Evolutionary conservation across 768 basidiomycete genomes (phyloP).

Genomic region (Lactarius indigo): DNA sequence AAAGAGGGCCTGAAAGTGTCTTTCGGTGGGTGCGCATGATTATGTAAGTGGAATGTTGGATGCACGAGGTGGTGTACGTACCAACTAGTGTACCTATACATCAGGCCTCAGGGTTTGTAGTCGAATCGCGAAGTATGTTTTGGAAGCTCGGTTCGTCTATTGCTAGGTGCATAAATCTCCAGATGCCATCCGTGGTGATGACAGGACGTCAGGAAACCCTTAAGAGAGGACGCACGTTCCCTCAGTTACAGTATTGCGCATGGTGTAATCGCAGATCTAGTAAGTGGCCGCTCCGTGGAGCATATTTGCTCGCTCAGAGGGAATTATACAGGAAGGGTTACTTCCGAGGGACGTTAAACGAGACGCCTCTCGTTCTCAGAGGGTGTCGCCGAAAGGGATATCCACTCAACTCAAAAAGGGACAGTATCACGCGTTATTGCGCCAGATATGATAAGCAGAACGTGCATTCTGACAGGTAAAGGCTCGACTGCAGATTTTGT

Average conservation of each 20-base stretch:
- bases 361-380: too few relatives aligned
- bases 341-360: neutral
- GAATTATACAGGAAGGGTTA: neutral
- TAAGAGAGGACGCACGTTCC: neutral
- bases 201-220: neutral
- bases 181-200: neutral
- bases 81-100: neutral
- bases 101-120: neutral
- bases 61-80: neutral
- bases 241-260: neutral
- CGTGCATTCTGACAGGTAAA: too few relatives aligned
- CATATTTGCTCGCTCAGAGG: neutral
- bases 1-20: constrained; percentile 1
- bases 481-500: neutral
- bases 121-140: neutral
- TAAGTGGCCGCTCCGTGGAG: neutral
- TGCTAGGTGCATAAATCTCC: neutral
- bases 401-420: too few relatives aligned
- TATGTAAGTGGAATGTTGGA: neutral
- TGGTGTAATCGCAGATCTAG: neutral
- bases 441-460: too few relatives aligned
- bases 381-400: too few relatives aligned
- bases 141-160: neutral
- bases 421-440: too few relatives aligned
- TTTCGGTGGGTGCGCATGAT: neutral